These are phyloP conservation scores for Paradendryphiella salina DNA, from an alignment of 2,329 filamentous ascomycete genomes.

Conservation along the genomic window DNA sequence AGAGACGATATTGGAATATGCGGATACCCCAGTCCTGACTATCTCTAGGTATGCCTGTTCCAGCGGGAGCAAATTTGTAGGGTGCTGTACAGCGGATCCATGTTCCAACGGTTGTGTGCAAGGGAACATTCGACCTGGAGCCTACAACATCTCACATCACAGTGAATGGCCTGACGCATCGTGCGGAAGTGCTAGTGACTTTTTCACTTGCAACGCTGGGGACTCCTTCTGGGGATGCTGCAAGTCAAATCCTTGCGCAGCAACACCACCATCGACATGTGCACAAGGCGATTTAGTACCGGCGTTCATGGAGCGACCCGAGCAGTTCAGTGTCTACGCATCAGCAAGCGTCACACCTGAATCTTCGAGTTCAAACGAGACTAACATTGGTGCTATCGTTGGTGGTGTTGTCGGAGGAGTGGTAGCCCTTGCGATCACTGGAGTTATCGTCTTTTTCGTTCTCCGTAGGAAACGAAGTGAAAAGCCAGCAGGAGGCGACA, in stretches of 20 bases:
- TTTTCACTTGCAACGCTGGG: constrained; percentile 43
- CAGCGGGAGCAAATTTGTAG: constrained; percentile 44
- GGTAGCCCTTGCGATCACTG: constrained; percentile 28
- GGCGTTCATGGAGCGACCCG: constrained; percentile 30
- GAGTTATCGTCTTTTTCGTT: constrained; percentile 29
- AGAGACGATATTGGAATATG: background rate
- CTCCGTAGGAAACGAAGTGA: constrained; percentile 22
- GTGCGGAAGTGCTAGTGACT: constrained; percentile 36
- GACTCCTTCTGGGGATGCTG: constrained; percentile 28
- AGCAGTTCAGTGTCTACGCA: constrained; percentile 24
- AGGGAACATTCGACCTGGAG: constrained; percentile 38
- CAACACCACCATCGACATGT: constrained; percentile 29
- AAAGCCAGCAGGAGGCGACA: constrained; percentile 2
- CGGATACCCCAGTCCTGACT: constrained; percentile 8
- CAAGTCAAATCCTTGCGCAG: constrained; percentile 41
- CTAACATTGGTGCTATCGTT: constrained; percentile 29
- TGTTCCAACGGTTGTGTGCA: constrained; percentile 46
- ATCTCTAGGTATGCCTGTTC: constrained; percentile 30
- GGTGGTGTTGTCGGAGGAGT: constrained; percentile 38
- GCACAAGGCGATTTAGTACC: constrained; percentile 29
- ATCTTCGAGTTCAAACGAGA: constrained; percentile 7
- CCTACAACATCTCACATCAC: constrained; percentile 40
- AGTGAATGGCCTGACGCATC: constrained; percentile 39
- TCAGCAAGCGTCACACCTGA: background rate
- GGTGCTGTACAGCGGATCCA: constrained; percentile 47